Base-by-base conservation (phyloP, 176 grass and related monocot species). In the Paspalum vaginatum region DNA sequence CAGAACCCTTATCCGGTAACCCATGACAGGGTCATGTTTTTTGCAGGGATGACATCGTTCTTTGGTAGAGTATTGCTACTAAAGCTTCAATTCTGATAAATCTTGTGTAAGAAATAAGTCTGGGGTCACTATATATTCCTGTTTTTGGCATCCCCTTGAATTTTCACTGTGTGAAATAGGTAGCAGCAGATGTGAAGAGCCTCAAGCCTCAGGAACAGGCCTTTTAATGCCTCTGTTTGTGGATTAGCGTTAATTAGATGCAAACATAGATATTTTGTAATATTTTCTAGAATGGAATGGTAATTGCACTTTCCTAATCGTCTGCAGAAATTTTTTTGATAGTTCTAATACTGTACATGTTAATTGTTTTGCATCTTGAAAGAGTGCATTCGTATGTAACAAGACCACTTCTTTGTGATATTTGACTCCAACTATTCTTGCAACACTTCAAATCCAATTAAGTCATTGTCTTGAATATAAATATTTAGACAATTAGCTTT, bases 331-430 rank as follows among this genome's bases (percentile, higher is more conserved):
- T 17, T 20, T 44, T n/a, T 65, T 62, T 39, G 18, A 64, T 87
- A 45, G 12, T 8, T 54, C 24, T 65, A 14, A 27, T 72, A 55
- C 18, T 53, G 10, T 54, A 65, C 7, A 6, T 15, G 0, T 16
- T 61, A 70, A 65, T 65, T 5, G 8, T 60, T 66, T 78, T 42
- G 79, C 20, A 65, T 72, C 27, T 38, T 56, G 66, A 49, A 72
- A n/a, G 64, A 40, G 55, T 15, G 22, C 16, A 45, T 20, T 47
- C 10, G 16, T 17, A 26, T 51, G 32, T 57, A 43, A 66, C 24
- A 58, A 57, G n/a, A 21, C 17, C 60, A 37, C 8, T 51, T 75
- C 7, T 22, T 26, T 42, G 8, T 79, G 21, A 53, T 53, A 47
- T 72, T 72, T 72, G 32, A 21, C 15, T 11, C 46, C 47, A 64